phyloP scores from a whole-genome alignment of 23 red algal species.

The Agarophyton chilense region DNA sequence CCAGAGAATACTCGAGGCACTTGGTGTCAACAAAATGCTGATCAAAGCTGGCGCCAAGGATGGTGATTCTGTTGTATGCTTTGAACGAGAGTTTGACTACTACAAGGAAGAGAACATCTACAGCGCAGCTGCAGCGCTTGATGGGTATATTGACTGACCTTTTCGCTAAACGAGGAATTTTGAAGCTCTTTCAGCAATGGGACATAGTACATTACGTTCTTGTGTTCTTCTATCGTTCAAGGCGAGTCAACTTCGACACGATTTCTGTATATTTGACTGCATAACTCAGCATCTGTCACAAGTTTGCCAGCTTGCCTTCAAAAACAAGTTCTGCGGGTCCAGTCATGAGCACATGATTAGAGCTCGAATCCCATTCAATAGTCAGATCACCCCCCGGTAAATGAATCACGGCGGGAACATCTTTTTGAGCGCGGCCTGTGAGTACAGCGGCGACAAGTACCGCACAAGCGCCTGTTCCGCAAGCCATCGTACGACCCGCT shows the following conservation, averaged over 20 bases:
- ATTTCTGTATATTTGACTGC: not conserved
- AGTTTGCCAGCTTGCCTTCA: conserved; percentile 47
- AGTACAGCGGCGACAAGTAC: conserved; percentile 83
- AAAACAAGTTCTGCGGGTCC: conserved; percentile 94
- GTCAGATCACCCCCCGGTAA: conserved; percentile 88
- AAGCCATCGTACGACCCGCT: conserved; percentile 92
- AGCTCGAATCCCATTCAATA: conserved; percentile 77
- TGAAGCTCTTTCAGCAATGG: not conserved
- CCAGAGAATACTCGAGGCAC: conserved; percentile 88
- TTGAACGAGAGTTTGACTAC: conserved; percentile 81
- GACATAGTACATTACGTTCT: too few relatives aligned
- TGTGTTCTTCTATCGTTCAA: not conserved
- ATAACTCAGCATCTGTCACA: not conserved
- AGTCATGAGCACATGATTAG: conserved; percentile 94
- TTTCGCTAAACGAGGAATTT: not conserved
- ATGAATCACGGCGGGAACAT: conserved; percentile 50
- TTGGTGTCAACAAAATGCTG: conserved; percentile 82
- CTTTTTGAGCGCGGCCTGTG: conserved; percentile 43
- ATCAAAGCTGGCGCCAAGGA: conserved; percentile 67
- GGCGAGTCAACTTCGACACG: not conserved
- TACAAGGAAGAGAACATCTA: conserved; percentile 86
- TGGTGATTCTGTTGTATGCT: conserved; percentile 80
- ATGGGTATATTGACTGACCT: conserved; percentile 57
- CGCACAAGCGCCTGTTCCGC: conserved; percentile 98
- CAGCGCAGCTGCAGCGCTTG: conserved; percentile 57